Evolutionary conservation across 2,329 filamentous ascomycete genomes (phyloP).

Genomic region (Xylariaceae sp.): DNA sequence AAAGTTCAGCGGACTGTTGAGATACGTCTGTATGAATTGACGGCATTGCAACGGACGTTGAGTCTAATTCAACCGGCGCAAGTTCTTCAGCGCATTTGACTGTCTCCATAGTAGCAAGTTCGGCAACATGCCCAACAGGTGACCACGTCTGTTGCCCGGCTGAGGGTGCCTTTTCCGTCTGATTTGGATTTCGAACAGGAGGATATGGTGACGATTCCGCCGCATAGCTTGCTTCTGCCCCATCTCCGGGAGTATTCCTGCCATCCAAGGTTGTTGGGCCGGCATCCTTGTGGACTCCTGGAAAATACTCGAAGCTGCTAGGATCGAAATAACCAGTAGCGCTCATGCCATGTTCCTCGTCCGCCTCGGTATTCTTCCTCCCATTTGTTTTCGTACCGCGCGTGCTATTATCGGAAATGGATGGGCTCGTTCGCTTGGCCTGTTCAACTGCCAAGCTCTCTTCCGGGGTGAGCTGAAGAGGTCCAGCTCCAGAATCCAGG

Average conservation of each 20-base stretch:
- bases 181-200: too few relatives aligned
- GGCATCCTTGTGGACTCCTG: conserved; percentile 41
- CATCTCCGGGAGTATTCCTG: conserved; percentile 20
- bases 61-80: conserved; percentile 31
- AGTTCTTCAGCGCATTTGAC: conserved; percentile 31
- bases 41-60: conserved; percentile 15
- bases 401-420: conserved; percentile 11
- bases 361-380: conserved; percentile 14
- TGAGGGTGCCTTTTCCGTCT: conserved; percentile 22
- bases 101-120: conserved; percentile 28
- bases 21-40: conserved; percentile 13
- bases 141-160: conserved; percentile 17
- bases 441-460: conserved; percentile 49
- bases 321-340: conserved; percentile 42
- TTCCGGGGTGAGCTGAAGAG: conserved; percentile 43
- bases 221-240: background rate
- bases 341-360: conserved; percentile 31
- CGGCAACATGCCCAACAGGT: conserved; percentile 28
- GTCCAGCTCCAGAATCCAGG: conserved; percentile 33
- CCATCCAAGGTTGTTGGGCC: conserved; percentile 38
- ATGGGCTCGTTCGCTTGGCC: conserved; percentile 34
- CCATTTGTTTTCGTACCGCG: conserved; percentile 20
- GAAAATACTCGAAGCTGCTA: conserved; percentile 49
- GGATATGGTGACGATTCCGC: too few relatives aligned
- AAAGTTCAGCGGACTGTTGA: conserved; percentile 23